These are phyloP conservation scores for Aureobasidium sp. DNA, from an alignment of 2,329 filamentous ascomycete species.

Conservation along the genomic window DNA sequence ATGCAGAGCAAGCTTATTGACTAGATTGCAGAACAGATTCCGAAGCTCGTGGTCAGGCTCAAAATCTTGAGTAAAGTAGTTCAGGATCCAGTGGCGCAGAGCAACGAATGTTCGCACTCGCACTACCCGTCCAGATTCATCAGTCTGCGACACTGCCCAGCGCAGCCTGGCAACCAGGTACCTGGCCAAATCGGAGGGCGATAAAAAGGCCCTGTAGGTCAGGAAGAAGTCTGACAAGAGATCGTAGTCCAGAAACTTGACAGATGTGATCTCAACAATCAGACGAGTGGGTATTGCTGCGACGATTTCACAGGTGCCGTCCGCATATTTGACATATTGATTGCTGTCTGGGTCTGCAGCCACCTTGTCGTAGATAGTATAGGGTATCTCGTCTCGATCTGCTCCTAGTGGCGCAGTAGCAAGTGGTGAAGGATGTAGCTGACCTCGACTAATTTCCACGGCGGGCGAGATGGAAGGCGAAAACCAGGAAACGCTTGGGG, in stretches of 20 bases:
- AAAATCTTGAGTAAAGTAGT: conserved; percentile 96
- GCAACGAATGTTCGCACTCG: conserved; percentile 93
- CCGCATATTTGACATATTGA: conserved; percentile 73
- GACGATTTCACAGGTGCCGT: conserved; percentile 64
- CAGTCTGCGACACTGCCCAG: conserved; percentile 75
- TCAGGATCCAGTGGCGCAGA: conserved; percentile 92
- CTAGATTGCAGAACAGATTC: conserved; percentile 67
- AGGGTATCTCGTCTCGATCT: conserved; percentile 26
- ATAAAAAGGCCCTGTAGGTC: conserved; percentile 83
- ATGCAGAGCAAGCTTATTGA: conserved; percentile 58
- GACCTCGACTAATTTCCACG: neutral
- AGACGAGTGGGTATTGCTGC: conserved; percentile 87
- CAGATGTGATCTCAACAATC: conserved; percentile 93
- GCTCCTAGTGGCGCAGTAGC: neutral
- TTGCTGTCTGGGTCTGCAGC: conserved; percentile 77
- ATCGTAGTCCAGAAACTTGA: conserved; percentile 93
- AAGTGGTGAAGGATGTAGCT: neutral
- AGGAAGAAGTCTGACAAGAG: conserved; percentile 96
- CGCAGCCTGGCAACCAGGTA: conserved; percentile 78
- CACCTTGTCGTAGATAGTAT: conserved; percentile 74
- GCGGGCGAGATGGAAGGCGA: conserved; percentile 5
- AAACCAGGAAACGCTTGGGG: conserved; percentile 13
- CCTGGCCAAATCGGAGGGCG: conserved; percentile 65
- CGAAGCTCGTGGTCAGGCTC: conserved; percentile 68
- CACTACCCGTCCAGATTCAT: conserved; percentile 88